Evolutionary conservation across 2,329 filamentous ascomycete genomes (phyloP).

Genomic region (Talaromyces marneffei): DNA sequence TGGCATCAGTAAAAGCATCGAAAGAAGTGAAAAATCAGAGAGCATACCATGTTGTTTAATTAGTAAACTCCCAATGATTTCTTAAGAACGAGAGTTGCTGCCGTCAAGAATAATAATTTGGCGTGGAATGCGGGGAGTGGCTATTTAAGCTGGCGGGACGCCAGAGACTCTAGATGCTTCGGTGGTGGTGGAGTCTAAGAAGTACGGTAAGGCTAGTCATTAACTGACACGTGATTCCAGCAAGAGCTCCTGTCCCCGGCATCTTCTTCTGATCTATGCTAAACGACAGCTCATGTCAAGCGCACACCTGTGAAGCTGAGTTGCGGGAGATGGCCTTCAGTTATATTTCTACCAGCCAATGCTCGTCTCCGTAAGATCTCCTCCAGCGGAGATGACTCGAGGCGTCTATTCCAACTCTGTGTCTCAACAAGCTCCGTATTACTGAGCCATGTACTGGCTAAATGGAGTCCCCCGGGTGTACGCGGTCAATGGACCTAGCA

Average conservation of each 20-base stretch:
- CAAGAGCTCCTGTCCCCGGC: background rate
- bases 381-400: slow-evolving; percentile 33
- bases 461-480: slow-evolving; percentile 46
- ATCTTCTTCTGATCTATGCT: background rate
- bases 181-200: slow-evolving; percentile 3
- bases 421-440: slow-evolving; percentile 24
- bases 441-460: slow-evolving; percentile 45
- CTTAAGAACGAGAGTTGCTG: background rate
- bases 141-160: slow-evolving; percentile 7
- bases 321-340: slow-evolving; percentile 20
- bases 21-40: background rate
- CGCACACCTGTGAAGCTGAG: slow-evolving; percentile 7
- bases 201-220: background rate
- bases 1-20: background rate
- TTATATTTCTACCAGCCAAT: slow-evolving; percentile 20
- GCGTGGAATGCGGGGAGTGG: slow-evolving; percentile 16
- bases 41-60: slow-evolving; percentile 12
- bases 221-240: slow-evolving; percentile 15
- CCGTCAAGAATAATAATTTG: slow-evolving; percentile 6
- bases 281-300: background rate
- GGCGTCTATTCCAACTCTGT: slow-evolving; percentile 21
- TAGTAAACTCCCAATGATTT: background rate
- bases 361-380: slow-evolving; percentile 20
- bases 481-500: slow-evolving; percentile 42
- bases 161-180: slow-evolving; percentile 16